These are phyloP conservation scores for Coemansia sp. DNA, from an alignment of 192 early-diverging fungal species.

Conservation along the genomic window DNA sequence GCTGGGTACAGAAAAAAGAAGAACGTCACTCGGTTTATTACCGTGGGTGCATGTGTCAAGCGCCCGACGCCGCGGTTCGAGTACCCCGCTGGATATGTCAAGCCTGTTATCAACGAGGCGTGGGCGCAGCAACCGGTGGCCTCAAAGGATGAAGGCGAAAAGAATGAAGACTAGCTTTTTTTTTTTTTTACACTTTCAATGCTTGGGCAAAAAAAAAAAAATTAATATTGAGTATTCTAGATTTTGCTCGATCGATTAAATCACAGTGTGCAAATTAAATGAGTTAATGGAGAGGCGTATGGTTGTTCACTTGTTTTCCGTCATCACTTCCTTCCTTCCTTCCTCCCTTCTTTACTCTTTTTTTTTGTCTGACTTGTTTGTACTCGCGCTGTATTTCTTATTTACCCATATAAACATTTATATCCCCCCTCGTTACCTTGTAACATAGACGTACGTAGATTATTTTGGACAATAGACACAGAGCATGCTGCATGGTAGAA, in stretches of 20 bases:
- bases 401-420: not conserved
- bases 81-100: slow-evolving; percentile 23
- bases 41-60: not conserved
- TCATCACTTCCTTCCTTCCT: too few species aligned
- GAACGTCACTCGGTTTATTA: slow-evolving; percentile 18
- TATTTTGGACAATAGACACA: not conserved
- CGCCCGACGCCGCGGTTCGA: slow-evolving; percentile 23
- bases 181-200: too few species aligned
- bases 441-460: not conserved
- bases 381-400: not conserved
- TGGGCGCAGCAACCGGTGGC: not conserved
- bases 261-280: too few species aligned
- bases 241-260: too few species aligned
- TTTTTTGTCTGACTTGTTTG: not conserved
- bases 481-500: too few species aligned
- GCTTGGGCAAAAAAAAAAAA: too few species aligned
- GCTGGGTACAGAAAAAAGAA: slow-evolving; percentile 29
- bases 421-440: not conserved
- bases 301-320: too few species aligned
- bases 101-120: not conserved
- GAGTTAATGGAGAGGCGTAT: too few species aligned
- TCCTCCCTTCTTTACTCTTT: too few species aligned
- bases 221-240: too few species aligned
- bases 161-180: not conserved
- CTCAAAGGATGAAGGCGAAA: not conserved